Conservation (phyloP, 306 rosid species). For the Vigna trinervia region DNA sequence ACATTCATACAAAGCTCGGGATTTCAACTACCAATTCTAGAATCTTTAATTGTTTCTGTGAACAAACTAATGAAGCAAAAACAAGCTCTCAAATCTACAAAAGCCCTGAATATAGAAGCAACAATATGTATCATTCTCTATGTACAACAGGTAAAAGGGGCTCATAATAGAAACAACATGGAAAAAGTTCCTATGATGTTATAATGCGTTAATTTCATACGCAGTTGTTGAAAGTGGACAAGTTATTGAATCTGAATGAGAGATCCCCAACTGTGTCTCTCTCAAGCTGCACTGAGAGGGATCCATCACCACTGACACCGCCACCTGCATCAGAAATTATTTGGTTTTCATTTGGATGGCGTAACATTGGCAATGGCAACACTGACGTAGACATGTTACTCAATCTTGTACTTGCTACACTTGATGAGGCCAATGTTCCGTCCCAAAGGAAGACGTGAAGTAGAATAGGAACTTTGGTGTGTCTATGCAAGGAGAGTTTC, state of each 20-base stretch:
- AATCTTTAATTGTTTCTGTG: background rate
- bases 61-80: slow-evolving; percentile 10
- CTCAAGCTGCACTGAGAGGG: slow-evolving; percentile 52
- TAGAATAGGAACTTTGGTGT: slow-evolving; percentile 78
- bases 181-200: background rate
- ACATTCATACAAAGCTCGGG: background rate
- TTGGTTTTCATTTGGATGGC: slow-evolving; percentile 58
- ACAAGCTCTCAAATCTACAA: slow-evolving; percentile 3
- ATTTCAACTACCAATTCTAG: slow-evolving; percentile 35
- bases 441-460: slow-evolving; percentile 87
- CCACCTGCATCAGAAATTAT: slow-evolving; percentile 24
- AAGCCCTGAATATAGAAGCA: background rate
- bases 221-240: slow-evolving; percentile 77
- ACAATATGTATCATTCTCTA: background rate
- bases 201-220: slow-evolving; percentile 44
- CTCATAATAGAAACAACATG: background rate
- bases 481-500: slow-evolving; percentile 91
- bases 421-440: slow-evolving; percentile 52
- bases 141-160: slow-evolving; percentile 29
- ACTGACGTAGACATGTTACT: slow-evolving; percentile 38
- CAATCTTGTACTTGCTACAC: slow-evolving; percentile 38
- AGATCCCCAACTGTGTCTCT: slow-evolving; percentile 79
- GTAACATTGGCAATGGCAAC: slow-evolving; percentile 44
- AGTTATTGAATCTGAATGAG: slow-evolving; percentile 89
- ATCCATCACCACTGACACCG: slow-evolving; percentile 31